These are phyloP conservation scores for Exophiala sideris DNA, from an alignment of 2,329 filamentous ascomycete genomes.

Conservation along the genomic window DNA sequence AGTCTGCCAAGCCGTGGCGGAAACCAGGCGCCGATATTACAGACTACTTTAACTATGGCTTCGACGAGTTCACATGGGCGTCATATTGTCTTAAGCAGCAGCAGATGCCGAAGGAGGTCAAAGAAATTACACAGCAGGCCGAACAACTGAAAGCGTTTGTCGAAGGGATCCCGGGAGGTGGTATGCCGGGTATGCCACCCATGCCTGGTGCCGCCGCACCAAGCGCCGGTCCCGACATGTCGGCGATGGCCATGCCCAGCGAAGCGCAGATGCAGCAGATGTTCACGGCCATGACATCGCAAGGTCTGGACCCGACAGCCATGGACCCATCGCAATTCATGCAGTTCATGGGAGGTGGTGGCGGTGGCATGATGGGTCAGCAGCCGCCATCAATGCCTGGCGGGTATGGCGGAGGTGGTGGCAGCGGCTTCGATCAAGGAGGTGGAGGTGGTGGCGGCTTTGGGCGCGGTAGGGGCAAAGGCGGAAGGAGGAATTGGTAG, in stretches of 20 bases:
- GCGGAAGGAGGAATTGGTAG: slow-evolving; percentile 30
- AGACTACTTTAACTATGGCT: slow-evolving; percentile 73
- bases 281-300: slow-evolving; percentile 53
- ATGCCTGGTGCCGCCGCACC: slow-evolving; percentile 41
- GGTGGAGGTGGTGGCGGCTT: slow-evolving; percentile 25
- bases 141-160: slow-evolving; percentile 61
- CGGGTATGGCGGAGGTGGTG: slow-evolving; percentile 25
- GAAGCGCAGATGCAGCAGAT: slow-evolving; percentile 52
- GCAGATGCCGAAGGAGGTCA: slow-evolving; percentile 70
- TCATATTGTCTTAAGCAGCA: slow-evolving; percentile 90
- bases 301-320: slow-evolving; percentile 52
- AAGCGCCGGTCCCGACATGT: slow-evolving; percentile 45
- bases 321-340: slow-evolving; percentile 56
- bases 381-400: slow-evolving; percentile 31
- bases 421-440: slow-evolving; percentile 19
- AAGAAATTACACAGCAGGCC: slow-evolving; percentile 71
- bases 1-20: slow-evolving; percentile 87
- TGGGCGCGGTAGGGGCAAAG: slow-evolving; percentile 36
- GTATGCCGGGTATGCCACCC: slow-evolving; percentile 43
- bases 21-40: slow-evolving; percentile 90
- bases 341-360: slow-evolving; percentile 48
- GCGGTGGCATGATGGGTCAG: slow-evolving; percentile 34
- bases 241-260: slow-evolving; percentile 26
- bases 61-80: slow-evolving; percentile 76
- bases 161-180: slow-evolving; percentile 38